Evolutionary conservation across 805 yeast genomes (phyloP).

Genomic region (Starmerella apis): DNA sequence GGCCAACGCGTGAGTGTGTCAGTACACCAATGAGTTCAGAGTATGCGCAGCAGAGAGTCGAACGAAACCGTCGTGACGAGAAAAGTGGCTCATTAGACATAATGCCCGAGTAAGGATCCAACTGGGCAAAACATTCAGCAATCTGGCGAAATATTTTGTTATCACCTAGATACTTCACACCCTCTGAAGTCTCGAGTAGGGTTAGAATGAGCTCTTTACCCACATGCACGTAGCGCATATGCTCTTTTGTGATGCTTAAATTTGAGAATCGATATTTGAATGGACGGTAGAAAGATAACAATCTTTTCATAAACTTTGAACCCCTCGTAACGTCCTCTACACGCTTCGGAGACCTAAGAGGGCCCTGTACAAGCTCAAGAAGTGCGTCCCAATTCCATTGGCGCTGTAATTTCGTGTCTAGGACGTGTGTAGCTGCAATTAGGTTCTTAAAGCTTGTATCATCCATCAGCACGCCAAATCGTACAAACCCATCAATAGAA

Average conservation of each 20-base stretch:
- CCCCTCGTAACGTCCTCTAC: conserved; percentile 67
- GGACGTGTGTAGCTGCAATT: conserved; percentile 57
- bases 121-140: conserved; percentile 78
- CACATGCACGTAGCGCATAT: conserved; percentile 51
- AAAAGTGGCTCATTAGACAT: conserved; percentile 65
- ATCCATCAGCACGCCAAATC: conserved; percentile 40
- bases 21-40: conserved; percentile 67
- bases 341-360: conserved; percentile 57
- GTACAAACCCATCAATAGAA: conserved; percentile 20
- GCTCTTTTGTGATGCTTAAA: conserved; percentile 39
- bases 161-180: conserved; percentile 47
- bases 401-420: conserved; percentile 64
- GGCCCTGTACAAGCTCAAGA: conserved; percentile 67
- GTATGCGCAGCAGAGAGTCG: conserved; percentile 66
- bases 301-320: conserved; percentile 75
- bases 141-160: conserved; percentile 79
- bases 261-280: conserved; percentile 70
- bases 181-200: conserved; percentile 52
- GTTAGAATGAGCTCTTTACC: conserved; percentile 69
- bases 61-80: conserved; percentile 46
- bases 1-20: conserved; percentile 50
- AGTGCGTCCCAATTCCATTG: conserved; percentile 84
- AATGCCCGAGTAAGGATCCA: conserved; percentile 71
- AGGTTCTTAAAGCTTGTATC: conserved; percentile 58
- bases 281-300: conserved; percentile 82